Conservation (phyloP, 768 basidiomycete species). For the Russula earlei region DNA sequence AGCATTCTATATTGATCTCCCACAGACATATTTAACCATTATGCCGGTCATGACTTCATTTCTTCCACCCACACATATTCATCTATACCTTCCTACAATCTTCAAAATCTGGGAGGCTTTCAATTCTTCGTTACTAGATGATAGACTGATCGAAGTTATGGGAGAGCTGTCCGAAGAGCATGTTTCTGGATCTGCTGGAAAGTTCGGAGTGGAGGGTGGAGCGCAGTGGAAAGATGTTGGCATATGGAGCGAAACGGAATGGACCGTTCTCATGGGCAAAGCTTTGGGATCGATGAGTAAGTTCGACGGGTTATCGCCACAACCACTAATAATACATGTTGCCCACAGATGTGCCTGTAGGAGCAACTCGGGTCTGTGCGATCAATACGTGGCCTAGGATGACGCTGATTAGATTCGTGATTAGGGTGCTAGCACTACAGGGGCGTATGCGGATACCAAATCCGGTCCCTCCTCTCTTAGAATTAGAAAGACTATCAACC, state of each 20-base stretch:
- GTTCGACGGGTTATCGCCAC: conserved; percentile 17
- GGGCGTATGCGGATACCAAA: conserved; percentile 57
- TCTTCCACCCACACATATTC: conserved; percentile 55
- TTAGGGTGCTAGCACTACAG: conserved; percentile 56
- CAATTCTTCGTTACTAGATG: conserved; percentile 65
- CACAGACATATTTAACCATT: conserved; percentile 58
- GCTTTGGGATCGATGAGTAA: conserved; percentile 73
- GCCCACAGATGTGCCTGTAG: conserved; percentile 58
- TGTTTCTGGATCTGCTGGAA: conserved; percentile 45
- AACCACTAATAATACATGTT: not conserved
- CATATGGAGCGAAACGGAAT: conserved; percentile 80
- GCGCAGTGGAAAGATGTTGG: conserved; percentile 76
- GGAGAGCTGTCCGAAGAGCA: conserved; percentile 67
- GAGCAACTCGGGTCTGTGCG: conserved; percentile 46
- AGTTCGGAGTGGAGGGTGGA: conserved; percentile 43
- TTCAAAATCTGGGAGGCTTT: conserved; percentile 76
- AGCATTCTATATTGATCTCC: not conserved
- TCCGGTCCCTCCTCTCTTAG: conserved; percentile 46
- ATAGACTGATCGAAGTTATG: conserved; percentile 61
- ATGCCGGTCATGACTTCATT: conserved; percentile 70
- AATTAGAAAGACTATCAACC: conserved; percentile 63
- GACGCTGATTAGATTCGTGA: conserved; percentile 9
- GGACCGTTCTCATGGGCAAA: conserved; percentile 75
- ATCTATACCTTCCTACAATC: conserved; percentile 60
- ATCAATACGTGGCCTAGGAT: not conserved